phyloP scores from a whole-genome alignment of 768 basidiomycete genomes.

The Auricularia sp. region DNA sequence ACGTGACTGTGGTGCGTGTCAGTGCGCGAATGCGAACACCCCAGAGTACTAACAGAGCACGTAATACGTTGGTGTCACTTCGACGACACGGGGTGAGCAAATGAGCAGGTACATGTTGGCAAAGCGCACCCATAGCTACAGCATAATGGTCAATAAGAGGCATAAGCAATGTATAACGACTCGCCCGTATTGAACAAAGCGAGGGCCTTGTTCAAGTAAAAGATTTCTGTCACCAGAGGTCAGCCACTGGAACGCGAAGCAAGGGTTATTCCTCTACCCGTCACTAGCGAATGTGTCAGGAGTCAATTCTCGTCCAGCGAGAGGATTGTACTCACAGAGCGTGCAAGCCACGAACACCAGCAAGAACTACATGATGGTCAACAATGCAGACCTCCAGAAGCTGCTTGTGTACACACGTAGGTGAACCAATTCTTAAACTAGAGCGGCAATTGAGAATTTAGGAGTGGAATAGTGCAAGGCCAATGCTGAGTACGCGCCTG shows the following conservation, averaged over 20 bases:
- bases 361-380: not conserved
- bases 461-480: not conserved
- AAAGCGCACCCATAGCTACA: not conserved
- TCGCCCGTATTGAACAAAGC: slow-evolving; percentile 38
- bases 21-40: not conserved
- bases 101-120: no score
- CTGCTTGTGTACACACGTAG: slow-evolving; percentile 16
- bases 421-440: slow-evolving; percentile 33
- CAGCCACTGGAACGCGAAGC: slow-evolving; percentile 2
- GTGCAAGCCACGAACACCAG: slow-evolving; percentile 1
- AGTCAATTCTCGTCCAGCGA: no score
- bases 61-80: slow-evolving; percentile 28
- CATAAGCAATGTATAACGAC: not conserved
- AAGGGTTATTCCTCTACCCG: no score
- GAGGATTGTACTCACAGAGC: not conserved
- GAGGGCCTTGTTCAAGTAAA: slow-evolving; percentile 39
- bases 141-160: not conserved
- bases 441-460: not conserved
- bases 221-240: slow-evolving; percentile 19
- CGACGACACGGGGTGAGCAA: not conserved
- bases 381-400: not conserved
- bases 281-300: no score
- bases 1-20: slow-evolving; percentile 19
- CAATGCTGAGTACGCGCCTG: slow-evolving; percentile 17
- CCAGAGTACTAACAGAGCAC: slow-evolving; percentile 17